Evolutionary conservation across 352 stramenopile genomes (phyloP).

Genomic region (Phytophthora rubi): DNA sequence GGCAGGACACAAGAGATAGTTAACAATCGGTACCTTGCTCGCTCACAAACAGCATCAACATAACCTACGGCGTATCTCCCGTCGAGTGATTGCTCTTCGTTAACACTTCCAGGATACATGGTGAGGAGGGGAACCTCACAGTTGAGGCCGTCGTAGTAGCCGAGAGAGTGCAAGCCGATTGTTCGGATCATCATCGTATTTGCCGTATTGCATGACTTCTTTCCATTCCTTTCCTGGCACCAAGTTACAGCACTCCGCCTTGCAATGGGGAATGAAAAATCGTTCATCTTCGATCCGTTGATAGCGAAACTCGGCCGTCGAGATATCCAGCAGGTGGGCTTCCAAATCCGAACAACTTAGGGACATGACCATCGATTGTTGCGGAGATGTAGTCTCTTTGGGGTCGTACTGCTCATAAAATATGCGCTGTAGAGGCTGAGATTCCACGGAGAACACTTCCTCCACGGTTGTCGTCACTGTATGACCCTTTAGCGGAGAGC

Average conservation of each 20-base stretch:
- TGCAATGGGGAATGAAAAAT: background rate
- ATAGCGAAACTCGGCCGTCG: background rate
- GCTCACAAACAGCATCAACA: background rate
- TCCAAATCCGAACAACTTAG: background rate
- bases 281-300: background rate
- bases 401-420: background rate
- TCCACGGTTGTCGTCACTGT: background rate
- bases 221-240: background rate
- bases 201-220: background rate
- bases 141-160: background rate
- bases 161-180: slow-evolving; percentile 2
- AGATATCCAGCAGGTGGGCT: background rate
- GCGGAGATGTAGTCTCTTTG: background rate
- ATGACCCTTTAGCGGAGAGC: background rate
- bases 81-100: slow-evolving; percentile 7
- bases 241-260: background rate
- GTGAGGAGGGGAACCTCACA: slow-evolving; percentile 8
- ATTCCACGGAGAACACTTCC: background rate
- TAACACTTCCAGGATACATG: background rate
- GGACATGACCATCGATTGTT: background rate
- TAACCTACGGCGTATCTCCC: slow-evolving; percentile 1
- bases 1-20: background rate
- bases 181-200: background rate
- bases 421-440: background rate
- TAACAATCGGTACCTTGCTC: background rate